These are phyloP conservation scores for Orychophragmus violaceus DNA, from an alignment of 345 rosid species.

Conservation along the genomic window DNA sequence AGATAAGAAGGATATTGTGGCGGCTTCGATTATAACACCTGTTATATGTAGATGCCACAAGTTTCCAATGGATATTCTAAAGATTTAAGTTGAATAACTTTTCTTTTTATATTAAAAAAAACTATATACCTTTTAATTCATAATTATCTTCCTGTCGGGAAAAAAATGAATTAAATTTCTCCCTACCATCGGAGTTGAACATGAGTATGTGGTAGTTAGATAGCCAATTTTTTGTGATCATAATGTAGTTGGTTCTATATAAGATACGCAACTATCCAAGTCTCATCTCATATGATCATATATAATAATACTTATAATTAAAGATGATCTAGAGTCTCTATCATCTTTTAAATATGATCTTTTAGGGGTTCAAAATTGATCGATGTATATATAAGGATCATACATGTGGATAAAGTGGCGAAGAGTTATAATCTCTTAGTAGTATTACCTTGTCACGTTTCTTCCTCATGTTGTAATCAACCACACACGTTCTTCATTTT, in stretches of 20 bases:
- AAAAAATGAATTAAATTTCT: neutral
- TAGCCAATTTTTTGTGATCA: no score
- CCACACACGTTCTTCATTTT: conserved; percentile 28
- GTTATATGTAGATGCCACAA: neutral
- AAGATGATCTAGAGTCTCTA: conserved; percentile 1
- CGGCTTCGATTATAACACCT: neutral
- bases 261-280: no score
- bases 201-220: no score
- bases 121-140: neutral
- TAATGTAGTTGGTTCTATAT: no score
- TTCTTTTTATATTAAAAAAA: neutral
- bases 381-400: conserved; percentile 17
- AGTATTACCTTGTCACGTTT: conserved; percentile 25
- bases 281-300: no score
- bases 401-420: conserved; percentile 21
- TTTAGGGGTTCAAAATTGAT: conserved; percentile 3
- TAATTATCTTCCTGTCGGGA: neutral
- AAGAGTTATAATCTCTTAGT: conserved; percentile 15
- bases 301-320: no score
- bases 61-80: neutral
- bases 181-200: neutral
- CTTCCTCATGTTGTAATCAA: conserved; percentile 29
- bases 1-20: neutral
- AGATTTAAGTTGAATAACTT: neutral
- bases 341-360: neutral